Percentiles rank a stretch among this genome's conserved stretches.
Conservation (phyloP, 495 filamentous ascomycete species). For the Tuber melanosporum region DNA sequence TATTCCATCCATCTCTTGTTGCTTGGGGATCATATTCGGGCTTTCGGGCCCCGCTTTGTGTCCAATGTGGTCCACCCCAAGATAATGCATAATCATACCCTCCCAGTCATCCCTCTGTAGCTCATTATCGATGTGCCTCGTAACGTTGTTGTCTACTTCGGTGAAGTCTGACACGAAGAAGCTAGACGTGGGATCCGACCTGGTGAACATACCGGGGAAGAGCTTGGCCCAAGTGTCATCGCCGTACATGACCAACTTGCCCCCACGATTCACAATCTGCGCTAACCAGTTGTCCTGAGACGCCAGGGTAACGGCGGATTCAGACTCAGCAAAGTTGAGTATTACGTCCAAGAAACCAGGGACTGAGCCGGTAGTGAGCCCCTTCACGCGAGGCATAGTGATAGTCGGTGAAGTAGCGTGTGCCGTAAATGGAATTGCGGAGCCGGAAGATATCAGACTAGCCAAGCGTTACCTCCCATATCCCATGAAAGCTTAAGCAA, state of each 20-base stretch:
- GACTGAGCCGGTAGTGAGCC: slow-evolving; percentile 92
- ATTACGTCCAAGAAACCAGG: slow-evolving; percentile 96
- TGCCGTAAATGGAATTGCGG: slow-evolving; percentile 86
- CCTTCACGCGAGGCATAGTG: slow-evolving; percentile 96
- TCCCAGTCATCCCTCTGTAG: slow-evolving; percentile 77
- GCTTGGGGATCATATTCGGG: slow-evolving; percentile 85
- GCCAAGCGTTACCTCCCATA: slow-evolving; percentile 23
- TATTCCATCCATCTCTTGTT: slow-evolving; percentile 87
- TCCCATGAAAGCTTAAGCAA: background rate
- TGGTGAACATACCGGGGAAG: slow-evolving; percentile 78
- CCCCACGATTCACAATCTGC: slow-evolving; percentile 70
- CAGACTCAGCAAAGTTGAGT: slow-evolving; percentile 90
- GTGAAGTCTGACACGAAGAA: slow-evolving; percentile 99
- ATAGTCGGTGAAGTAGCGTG: slow-evolving; percentile 95
- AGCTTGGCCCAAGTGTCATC: slow-evolving; percentile 98
- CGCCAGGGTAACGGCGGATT: slow-evolving; percentile 76
- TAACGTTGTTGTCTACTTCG: slow-evolving; percentile 97
- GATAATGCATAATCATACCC: slow-evolving; percentile 86
- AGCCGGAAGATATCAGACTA: slow-evolving; percentile 76
- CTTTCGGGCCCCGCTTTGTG: slow-evolving; percentile 91
- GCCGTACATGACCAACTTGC: slow-evolving; percentile 86
- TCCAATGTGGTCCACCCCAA: slow-evolving; percentile 95
- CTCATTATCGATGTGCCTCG: slow-evolving; percentile 74
- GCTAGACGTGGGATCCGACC: slow-evolving; percentile 85
- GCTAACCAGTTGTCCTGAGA: slow-evolving; percentile 92